Percentiles rank a stretch among this genome's conserved stretches.
phyloP scores from a whole-genome alignment of 2,329 filamentous ascomycete genomes.

The Xylariales sp. region DNA sequence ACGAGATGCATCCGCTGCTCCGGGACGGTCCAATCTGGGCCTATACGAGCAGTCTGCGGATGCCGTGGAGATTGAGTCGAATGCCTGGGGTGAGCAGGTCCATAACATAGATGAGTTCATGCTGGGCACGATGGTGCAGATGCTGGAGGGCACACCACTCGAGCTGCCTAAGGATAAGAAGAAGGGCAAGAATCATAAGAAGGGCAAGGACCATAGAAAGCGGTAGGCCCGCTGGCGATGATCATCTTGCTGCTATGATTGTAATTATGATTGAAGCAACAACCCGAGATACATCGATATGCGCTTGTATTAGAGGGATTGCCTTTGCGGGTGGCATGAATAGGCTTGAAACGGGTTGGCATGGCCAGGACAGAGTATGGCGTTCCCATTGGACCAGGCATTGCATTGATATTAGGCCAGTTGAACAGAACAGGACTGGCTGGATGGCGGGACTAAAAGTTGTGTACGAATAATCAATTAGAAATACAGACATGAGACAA shows the following conservation, averaged over 20 bases:
- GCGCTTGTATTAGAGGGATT: too few relatives aligned
- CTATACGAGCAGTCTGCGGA: conserved; percentile 33
- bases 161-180: conserved; percentile 63
- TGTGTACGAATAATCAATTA: not conserved
- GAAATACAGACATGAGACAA: not conserved
- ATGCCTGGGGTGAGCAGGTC: conserved; percentile 55
- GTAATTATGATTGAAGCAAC: not conserved
- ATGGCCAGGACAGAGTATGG: not conserved
- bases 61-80: conserved; percentile 44
- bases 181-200: conserved; percentile 51
- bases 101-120: conserved; percentile 71
- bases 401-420: not conserved
- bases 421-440: not conserved
- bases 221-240: conserved; percentile 24
- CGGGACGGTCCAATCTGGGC: conserved; percentile 32
- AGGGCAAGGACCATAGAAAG: conserved; percentile 54
- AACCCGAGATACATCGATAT: not conserved
- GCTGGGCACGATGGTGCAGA: conserved; percentile 61
- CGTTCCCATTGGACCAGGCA: not conserved
- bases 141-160: conserved; percentile 53
- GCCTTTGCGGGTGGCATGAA: too few relatives aligned
- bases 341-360: too few relatives aligned
- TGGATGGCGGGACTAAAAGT: not conserved
- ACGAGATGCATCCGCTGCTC: conserved; percentile 31
- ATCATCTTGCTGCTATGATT: not conserved